Conservation (phyloP, 495 filamentous ascomycete species). For the Aspergillus bertholletiae region DNA sequence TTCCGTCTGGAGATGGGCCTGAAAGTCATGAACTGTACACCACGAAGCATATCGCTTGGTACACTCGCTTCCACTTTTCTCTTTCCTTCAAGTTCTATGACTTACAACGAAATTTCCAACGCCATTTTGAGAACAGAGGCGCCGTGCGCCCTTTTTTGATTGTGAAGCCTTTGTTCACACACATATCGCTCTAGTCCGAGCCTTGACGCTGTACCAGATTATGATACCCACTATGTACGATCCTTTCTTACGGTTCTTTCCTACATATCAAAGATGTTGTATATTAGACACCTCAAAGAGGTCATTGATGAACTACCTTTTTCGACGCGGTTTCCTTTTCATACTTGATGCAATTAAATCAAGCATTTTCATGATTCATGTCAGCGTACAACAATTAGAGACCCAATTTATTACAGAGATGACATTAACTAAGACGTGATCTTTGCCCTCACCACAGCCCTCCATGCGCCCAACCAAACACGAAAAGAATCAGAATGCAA, state of each 20-base stretch:
- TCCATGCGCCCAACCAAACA: not conserved
- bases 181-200: not conserved
- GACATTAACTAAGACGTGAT: not conserved
- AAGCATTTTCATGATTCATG: not conserved
- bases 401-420: no score
- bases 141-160: not conserved
- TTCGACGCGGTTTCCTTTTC: no score
- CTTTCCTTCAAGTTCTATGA: no score
- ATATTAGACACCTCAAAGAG: not conserved
- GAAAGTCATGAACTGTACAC: not conserved
- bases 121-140: not conserved
- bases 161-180: not conserved
- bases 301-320: no score
- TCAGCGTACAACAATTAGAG: not conserved
- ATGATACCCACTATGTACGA: constrained; percentile 5
- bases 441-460: not conserved
- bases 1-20: constrained; percentile 41
- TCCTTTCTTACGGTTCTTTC: not conserved
- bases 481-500: not conserved
- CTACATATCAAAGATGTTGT: no score
- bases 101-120: no score
- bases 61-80: not conserved
- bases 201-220: not conserved
- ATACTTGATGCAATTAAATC: no score
- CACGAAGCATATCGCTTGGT: not conserved